Conservation (phyloP, 2,329 filamentous ascomycete genomes). For the Dactylellina sp. region DNA sequence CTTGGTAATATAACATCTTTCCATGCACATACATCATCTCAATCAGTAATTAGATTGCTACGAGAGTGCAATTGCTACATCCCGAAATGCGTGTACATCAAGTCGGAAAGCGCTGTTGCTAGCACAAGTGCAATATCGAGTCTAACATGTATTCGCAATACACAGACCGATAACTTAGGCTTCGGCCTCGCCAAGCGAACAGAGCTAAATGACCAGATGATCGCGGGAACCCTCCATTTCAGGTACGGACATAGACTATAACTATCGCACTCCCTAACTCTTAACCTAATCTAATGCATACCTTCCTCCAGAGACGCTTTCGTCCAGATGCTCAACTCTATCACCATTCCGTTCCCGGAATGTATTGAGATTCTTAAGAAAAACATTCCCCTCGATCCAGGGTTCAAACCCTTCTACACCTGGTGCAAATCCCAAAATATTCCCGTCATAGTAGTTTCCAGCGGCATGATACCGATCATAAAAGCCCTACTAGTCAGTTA, state of each 20-base stretch:
- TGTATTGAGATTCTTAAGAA: conserved; percentile 82
- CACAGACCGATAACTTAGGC: conserved; percentile 86
- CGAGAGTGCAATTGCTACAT: neutral
- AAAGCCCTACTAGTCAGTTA: conserved; percentile 82
- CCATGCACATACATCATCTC: no score
- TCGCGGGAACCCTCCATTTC: conserved; percentile 78
- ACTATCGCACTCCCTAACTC: no score
- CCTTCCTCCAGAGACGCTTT: conserved; percentile 75
- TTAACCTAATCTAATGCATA: no score
- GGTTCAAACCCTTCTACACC: conserved; percentile 86
- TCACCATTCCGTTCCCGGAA: conserved; percentile 81
- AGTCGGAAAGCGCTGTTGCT: neutral
- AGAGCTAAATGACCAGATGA: conserved; percentile 79
- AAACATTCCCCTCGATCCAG: conserved; percentile 88
- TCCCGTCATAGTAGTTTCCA: conserved; percentile 89
- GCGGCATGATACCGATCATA: conserved; percentile 94
- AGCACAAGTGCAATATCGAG: neutral
- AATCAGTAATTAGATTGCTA: no score
- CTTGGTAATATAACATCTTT: conserved; percentile 33
- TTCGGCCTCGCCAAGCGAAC: conserved; percentile 79
- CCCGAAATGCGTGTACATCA: no score
- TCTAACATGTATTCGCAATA: conserved; percentile 12
- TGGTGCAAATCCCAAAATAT: conserved; percentile 86
- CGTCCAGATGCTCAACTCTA: conserved; percentile 89
- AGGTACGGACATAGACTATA: no score